A percentile compares a stretch with the other conserved stretches of the same genome.
Evolutionary conservation across 108 stramenopile genomes (phyloP).

Genomic region (Cyclotella choctawhatcheeana): DNA sequence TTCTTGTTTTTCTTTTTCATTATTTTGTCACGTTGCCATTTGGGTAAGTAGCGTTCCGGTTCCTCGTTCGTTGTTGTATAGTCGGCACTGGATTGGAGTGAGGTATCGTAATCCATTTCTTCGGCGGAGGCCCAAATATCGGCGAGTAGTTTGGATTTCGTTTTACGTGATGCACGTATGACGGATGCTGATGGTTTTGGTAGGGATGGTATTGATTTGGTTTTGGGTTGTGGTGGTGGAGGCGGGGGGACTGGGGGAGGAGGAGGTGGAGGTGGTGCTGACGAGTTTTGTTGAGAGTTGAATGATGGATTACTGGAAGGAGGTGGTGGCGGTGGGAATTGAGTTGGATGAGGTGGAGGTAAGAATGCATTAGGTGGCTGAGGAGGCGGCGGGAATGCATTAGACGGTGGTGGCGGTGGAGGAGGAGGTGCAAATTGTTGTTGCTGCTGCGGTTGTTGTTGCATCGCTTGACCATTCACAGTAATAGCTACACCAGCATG

Average conservation of each 20-base stretch:
- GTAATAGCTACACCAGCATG: background rate
- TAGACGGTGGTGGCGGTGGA: constrained; percentile 53
- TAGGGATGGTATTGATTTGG: constrained; percentile 42
- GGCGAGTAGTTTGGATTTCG: constrained; percentile 40
- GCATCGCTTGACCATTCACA: background rate
- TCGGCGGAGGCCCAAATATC: constrained; percentile 90
- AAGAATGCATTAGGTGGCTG: constrained; percentile 21
- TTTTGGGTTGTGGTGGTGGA: constrained; percentile 4
- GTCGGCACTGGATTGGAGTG: constrained; percentile 17
- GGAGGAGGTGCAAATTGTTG: no score
- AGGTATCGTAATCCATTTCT: constrained; percentile 77
- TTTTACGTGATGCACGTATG: constrained; percentile 46
- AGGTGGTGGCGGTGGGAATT: background rate
- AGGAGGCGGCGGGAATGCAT: constrained; percentile 20
- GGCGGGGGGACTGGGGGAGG: constrained; percentile 17
- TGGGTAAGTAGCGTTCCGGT: constrained; percentile 42
- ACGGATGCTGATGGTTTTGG: constrained; percentile 73
- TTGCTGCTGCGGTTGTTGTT: no score
- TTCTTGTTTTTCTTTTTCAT: constrained; percentile 48
- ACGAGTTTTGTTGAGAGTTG: no score
- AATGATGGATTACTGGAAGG: background rate
- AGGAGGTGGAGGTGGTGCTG: constrained; percentile 24
- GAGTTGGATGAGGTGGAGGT: constrained; percentile 21
- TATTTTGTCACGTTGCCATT: constrained; percentile 52
- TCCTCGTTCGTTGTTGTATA: constrained; percentile 8